A percentile compares a stretch with the other conserved stretches of the same genome.
phyloP scores from a whole-genome alignment of 768 basidiomycete species.

The Candolleomyces efflorescens region DNA sequence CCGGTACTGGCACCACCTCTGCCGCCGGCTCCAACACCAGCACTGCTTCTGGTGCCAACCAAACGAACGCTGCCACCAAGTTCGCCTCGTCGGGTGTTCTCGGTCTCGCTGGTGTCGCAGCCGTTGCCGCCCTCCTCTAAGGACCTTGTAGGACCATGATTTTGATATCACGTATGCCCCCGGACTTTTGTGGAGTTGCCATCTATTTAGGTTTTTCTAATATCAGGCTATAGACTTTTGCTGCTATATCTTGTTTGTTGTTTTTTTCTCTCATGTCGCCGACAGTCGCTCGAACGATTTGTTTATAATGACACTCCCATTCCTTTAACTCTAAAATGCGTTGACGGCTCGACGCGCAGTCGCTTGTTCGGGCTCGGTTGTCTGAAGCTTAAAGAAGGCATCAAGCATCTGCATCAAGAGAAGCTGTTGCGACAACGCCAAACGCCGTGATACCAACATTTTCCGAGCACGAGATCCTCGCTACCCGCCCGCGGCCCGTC shows the following conservation, averaged over 20 bases:
- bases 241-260: not conserved
- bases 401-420: too few relatives aligned
- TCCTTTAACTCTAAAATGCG: not conserved
- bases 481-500: too few relatives aligned
- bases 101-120: conserved; percentile 19
- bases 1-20: not conserved
- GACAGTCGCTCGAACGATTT: not conserved
- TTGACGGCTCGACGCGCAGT: not conserved
- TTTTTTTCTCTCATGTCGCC: not conserved
- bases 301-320: not conserved
- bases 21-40: conserved; percentile 1
- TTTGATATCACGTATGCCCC: not conserved
- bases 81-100: conserved; percentile 12
- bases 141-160: conserved; percentile 1
- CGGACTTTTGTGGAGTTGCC: not conserved
- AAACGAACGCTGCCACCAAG: conserved; percentile 9
- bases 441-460: too few relatives aligned
- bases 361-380: too few relatives aligned
- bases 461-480: too few relatives aligned
- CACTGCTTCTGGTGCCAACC: conserved; percentile 11
- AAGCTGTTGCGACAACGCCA: too few relatives aligned
- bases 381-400: too few relatives aligned
- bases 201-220: not conserved
- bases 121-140: conserved; percentile 17
- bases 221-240: conserved; percentile 1